Percentiles rank a stretch among this genome's conserved stretches.
These are phyloP conservation scores for Wickerhamomyces strasburgensis DNA, from an alignment of 805 yeast species.

Conservation along the genomic window DNA sequence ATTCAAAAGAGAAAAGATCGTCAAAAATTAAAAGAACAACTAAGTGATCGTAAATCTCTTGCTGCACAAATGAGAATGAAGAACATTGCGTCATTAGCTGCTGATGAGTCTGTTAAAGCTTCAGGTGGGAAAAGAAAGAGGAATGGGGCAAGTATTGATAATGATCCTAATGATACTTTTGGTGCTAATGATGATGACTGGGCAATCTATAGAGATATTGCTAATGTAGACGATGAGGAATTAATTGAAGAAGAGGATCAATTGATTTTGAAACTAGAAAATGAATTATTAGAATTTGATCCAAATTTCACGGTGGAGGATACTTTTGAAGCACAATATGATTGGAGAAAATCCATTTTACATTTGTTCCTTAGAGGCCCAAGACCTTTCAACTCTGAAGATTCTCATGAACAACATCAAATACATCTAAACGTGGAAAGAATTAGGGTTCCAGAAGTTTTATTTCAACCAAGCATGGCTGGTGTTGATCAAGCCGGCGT, in stretches of 20 bases:
- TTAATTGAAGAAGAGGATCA: conserved; percentile 70
- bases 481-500: conserved; percentile 96
- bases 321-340: conserved; percentile 72
- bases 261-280: conserved; percentile 59
- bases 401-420: conserved; percentile 84
- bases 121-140: conserved; percentile 37
- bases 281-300: conserved; percentile 72
- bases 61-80: conserved; percentile 94
- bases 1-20: conserved; percentile 63
- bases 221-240: conserved; percentile 72
- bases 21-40: conserved; percentile 63
- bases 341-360: conserved; percentile 75
- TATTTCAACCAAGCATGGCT: conserved; percentile 89
- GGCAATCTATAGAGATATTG: conserved; percentile 83
- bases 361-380: conserved; percentile 92
- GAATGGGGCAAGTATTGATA: conserved; percentile 59
- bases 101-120: conserved; percentile 49
- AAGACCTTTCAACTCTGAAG: conserved; percentile 74
- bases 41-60: conserved; percentile 82
- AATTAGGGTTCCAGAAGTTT: conserved; percentile 84
- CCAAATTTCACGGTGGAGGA: conserved; percentile 84
- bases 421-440: conserved; percentile 88
- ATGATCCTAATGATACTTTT: conserved; percentile 89
- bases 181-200: conserved; percentile 96
- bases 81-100: conserved; percentile 79